Evolutionary conservation across 1,284 basidiomycete species (phyloP), one percentile per base, ranked within the genome.

Genomic region (Leccinum solheimii): DNA sequence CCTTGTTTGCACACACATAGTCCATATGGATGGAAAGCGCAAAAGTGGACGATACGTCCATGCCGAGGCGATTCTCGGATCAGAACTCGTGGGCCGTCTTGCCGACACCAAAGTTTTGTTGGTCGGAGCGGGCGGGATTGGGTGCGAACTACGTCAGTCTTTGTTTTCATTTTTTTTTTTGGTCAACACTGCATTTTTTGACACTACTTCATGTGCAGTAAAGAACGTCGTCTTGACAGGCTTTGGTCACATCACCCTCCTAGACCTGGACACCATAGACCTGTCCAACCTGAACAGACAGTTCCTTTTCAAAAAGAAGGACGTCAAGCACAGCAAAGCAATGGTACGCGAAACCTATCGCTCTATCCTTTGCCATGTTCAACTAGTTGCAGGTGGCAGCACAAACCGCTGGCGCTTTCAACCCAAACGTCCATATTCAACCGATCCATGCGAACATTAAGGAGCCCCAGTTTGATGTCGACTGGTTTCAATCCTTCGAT

Each of bases 201-300:
- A 61, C 51, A 16, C 48, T 32, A 36, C 10, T 40, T 36, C 19
- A 16, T 54, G 48, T 57, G 6, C 72, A 96, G 94, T 99, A 68
- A 99, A 99, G 80, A 98, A 98, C 75, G 84, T 98, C 60, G 96
- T 97, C 26, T 79, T 97, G 54, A 90, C 93, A 5, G 97, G 97
- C 21, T 97, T 98, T 68, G 91, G 90, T 34, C 83, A 95, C 70
- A 95, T 98, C 65, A 96, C 97, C 0, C 80, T 95, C 69, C 84
- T 99, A 66, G 97, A 99, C 78, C 83, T 99, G 63, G 97, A 99
- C 78, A 99, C 97, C 7, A 99, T 99, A 76, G 97, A 99, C 82
- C 84, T 99, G 34, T 98, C 95, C 57, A 99, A 99, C 75, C 82
- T 99, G 57, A 99, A 99, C 74, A 86, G 97, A 23, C 97, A 99